Base-by-base conservation (phyloP, 306 rosid genomes). In the Oxytropis ochrocephala region DNA sequence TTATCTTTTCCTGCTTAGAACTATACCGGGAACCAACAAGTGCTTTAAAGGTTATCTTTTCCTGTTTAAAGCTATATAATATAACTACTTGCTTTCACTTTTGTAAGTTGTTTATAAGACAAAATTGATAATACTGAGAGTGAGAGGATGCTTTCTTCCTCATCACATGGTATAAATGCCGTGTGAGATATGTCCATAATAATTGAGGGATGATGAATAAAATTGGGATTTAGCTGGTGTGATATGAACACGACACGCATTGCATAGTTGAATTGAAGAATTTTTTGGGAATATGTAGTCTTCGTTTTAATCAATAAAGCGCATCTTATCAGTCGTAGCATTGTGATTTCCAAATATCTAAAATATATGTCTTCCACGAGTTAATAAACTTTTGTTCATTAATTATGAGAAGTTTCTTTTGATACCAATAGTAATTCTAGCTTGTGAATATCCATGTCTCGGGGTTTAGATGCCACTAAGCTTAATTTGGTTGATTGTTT, bases 401-500 rank as follows among this genome's bases (percentile, higher is more conserved):
- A 21, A 44, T 29, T 30, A n/a, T n/a, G 56, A 29, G 5, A 8
- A 5, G 14, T 64, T 46, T 9, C 33, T 17, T 50, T 56, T 48
- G 32, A 36, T 36, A 18, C 47, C 8, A 24, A 18, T 5, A 36
- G 17, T 39, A 27, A 11, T 55, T 70, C 11, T 70, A 49, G 17
- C 18, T 14, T 6, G 18, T 16, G 35, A 27, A 56, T 11, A 17
- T 18, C 32, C 2, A 13, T 8, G 58, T 43, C 29, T 27, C 5
- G 14, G 3, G 19, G 19, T 24, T 24, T 24, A 24, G 55, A 51
- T 8, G 59, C 11, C 14, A 6, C 30, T 5, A 5, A 57, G 33
- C 44, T 79, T 61, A 61, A 21, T 55, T 32, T 43, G 64, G 11
- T 68, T 46, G 12, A 46, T 68, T 59, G 55, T 30, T 33, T 48